Evolutionary conservation across 2,329 filamentous ascomycete genomes (phyloP).

Genomic region (Calonectria hongkongensis): DNA sequence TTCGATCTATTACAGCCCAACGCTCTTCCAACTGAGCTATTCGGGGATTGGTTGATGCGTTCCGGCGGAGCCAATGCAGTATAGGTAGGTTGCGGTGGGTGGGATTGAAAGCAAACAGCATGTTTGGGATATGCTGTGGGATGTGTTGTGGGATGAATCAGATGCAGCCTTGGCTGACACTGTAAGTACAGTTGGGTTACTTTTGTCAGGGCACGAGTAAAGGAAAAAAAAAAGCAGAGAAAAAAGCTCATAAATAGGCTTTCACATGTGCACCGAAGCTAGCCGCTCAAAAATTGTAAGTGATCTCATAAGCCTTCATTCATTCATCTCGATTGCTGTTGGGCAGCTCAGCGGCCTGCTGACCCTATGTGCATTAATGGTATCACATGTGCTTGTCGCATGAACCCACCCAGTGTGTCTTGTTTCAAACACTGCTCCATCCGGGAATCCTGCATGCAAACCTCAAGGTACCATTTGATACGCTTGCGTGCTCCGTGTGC

Average conservation of each 20-base stretch:
- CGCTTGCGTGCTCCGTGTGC: constrained; percentile 7
- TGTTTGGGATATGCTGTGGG: neutral
- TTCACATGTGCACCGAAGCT: neutral
- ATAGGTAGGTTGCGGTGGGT: neutral
- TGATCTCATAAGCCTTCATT: constrained; percentile 6
- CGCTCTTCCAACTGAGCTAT: constrained; percentile 44
- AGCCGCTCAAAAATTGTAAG: neutral
- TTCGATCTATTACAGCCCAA: constrained; percentile 40
- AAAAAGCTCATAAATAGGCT: neutral
- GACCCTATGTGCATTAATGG: constrained; percentile 15
- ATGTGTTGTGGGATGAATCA: neutral
- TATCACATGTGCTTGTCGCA: constrained; percentile 18
- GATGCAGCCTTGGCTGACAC: neutral
- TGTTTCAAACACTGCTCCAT: constrained; percentile 14
- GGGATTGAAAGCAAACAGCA: neutral
- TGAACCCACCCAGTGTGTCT: constrained; percentile 19
- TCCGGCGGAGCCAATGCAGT: neutral
- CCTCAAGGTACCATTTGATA: constrained; percentile 1
- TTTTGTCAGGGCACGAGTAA: neutral
- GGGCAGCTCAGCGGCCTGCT: constrained; percentile 1
- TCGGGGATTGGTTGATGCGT: constrained; percentile 40
- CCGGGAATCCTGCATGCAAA: constrained; percentile 2
- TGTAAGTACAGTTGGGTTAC: neutral
- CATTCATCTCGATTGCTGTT: constrained; percentile 11
- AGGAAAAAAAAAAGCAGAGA: too few relatives aligned